Percentiles rank a stretch among this genome's conserved stretches.
Conservation (phyloP, 208 protist species). For the Trypanosoma theileri region DNA sequence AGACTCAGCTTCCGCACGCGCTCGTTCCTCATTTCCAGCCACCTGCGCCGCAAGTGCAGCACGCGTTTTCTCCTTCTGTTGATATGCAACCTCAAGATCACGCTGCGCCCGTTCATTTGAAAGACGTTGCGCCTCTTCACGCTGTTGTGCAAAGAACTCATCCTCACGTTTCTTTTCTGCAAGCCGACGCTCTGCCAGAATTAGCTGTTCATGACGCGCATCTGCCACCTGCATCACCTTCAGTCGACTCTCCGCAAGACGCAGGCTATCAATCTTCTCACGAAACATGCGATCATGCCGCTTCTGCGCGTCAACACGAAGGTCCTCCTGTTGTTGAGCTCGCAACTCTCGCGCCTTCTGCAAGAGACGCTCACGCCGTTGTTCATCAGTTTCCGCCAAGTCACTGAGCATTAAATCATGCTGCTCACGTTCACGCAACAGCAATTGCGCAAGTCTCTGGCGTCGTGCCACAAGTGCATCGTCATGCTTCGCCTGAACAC, state of each 20-base stretch:
- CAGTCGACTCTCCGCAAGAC: slow-evolving; percentile 82
- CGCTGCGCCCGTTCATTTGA: slow-evolving; percentile 58
- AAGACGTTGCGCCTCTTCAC: slow-evolving; percentile 59
- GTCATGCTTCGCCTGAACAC: slow-evolving; percentile 78
- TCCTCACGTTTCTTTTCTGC: slow-evolving; percentile 52
- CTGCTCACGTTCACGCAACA: slow-evolving; percentile 54
- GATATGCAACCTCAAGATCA: slow-evolving; percentile 61
- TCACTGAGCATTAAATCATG: slow-evolving; percentile 71
- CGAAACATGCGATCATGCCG: slow-evolving; percentile 74
- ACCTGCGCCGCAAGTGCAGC: slow-evolving; percentile 74
- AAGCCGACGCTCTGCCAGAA: slow-evolving; percentile 37
- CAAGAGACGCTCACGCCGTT: slow-evolving; percentile 80
- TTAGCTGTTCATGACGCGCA: slow-evolving; percentile 69
- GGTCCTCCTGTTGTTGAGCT: slow-evolving; percentile 53
- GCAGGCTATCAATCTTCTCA: slow-evolving; percentile 74
- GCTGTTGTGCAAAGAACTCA: slow-evolving; percentile 74
- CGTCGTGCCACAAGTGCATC: slow-evolving; percentile 74
- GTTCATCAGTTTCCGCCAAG: slow-evolving; percentile 79
- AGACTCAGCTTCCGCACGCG: slow-evolving; percentile 35
- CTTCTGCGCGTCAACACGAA: slow-evolving; percentile 47
- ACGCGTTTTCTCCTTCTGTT: slow-evolving; percentile 37
- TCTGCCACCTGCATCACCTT: slow-evolving; percentile 85
- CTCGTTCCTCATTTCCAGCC: slow-evolving; percentile 58
- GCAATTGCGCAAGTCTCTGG: slow-evolving; percentile 64
- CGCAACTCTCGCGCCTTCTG: slow-evolving; percentile 74